phyloP scores from a whole-genome alignment of 2,329 filamentous ascomycete genomes.

The Penicillium expansum region DNA sequence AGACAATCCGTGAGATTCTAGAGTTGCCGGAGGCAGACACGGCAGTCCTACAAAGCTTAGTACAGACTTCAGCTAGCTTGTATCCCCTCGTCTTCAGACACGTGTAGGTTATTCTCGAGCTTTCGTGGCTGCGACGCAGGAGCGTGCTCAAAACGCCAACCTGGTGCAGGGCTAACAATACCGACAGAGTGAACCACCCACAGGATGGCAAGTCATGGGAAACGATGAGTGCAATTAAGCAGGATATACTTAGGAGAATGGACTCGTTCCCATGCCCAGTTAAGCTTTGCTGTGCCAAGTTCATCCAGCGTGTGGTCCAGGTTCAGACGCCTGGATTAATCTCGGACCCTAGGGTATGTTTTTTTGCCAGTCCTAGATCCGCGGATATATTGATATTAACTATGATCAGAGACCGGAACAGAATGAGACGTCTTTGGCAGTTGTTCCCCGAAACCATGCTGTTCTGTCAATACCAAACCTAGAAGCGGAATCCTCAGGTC shows the following conservation, averaged over 20 bases:
- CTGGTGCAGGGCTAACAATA: conserved; percentile 27
- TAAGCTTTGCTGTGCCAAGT: conserved; percentile 94
- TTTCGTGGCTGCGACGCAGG: conserved; percentile 4
- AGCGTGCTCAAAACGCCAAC: background rate
- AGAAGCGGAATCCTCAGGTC: conserved; percentile 87
- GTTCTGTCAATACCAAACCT: conserved; percentile 75
- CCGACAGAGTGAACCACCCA: conserved; percentile 75
- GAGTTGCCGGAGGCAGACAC: conserved; percentile 73
- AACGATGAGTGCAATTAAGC: conserved; percentile 83
- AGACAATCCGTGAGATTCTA: conserved; percentile 68
- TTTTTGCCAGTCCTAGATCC: conserved; percentile 16
- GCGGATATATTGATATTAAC: conserved; percentile 12
- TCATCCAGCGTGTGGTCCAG: conserved; percentile 87
- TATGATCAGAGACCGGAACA: conserved; percentile 61
- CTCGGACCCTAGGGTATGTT: conserved; percentile 74
- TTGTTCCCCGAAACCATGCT: conserved; percentile 79
- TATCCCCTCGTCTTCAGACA: conserved; percentile 90
- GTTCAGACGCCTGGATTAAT: conserved; percentile 84
- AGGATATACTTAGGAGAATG: conserved; percentile 84
- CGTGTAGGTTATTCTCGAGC: conserved; percentile 62
- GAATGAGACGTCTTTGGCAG: conserved; percentile 80
- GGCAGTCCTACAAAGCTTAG: conserved; percentile 77
- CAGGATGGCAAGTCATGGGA: conserved; percentile 82
- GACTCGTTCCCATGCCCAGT: conserved; percentile 73
- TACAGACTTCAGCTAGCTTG: conserved; percentile 86